These are phyloP conservation scores for Paramecium caudatum DNA, from an alignment of 73 alveolate genomes.

Conservation along the genomic window DNA sequence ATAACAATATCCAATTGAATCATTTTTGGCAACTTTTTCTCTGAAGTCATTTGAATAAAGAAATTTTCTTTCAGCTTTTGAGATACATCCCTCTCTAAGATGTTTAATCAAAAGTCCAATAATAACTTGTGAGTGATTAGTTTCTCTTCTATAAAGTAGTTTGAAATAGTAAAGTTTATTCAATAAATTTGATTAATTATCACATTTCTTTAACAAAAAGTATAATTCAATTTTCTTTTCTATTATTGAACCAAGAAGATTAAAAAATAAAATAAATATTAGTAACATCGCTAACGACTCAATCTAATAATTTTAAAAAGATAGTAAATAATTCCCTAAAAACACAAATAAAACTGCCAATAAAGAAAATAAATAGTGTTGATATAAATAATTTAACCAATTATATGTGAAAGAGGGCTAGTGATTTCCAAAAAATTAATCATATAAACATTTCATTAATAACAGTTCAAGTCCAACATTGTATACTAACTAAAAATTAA, in stretches of 20 bases:
- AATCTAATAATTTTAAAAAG: not conserved
- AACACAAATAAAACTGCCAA: not conserved
- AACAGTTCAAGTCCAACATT: not conserved
- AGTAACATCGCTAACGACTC: not conserved
- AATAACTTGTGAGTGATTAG: not conserved
- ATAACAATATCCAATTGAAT: slow-evolving; percentile 28
- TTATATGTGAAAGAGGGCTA: not conserved
- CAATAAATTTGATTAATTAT: not conserved
- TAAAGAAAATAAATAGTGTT: not conserved
- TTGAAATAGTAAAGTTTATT: slow-evolving; percentile 24
- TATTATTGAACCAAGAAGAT: not conserved
- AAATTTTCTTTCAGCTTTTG: not conserved
- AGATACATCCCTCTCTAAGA: not conserved
- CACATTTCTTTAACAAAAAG: not conserved
- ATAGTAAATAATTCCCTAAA: not conserved
- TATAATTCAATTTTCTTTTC: not conserved
- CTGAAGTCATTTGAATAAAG: not conserved
- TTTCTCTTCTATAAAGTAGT: not conserved
- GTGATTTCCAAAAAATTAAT: slow-evolving; percentile 19
- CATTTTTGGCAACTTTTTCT: not conserved
- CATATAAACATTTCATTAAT: not conserved
- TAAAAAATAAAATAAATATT: not conserved
- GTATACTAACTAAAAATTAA: not conserved
- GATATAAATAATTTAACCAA: not conserved
- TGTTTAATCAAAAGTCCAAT: not conserved